A percentile compares a stretch with the other conserved stretches of the same genome.
Evolutionary conservation across 257 asterid species (phyloP).

Genomic region (Sherardia arvensis): DNA sequence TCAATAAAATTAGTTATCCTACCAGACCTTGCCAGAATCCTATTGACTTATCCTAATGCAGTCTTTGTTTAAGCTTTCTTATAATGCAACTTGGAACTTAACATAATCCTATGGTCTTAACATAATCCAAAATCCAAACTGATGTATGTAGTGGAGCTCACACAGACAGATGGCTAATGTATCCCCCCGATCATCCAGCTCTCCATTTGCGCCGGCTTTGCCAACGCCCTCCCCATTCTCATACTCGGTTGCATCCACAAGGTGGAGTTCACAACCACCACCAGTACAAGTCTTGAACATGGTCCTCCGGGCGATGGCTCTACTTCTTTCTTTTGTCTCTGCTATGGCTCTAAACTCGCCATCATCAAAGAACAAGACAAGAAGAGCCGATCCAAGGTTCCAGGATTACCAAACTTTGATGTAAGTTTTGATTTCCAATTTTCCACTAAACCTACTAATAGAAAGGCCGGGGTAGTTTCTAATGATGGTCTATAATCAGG

Average conservation of each 20-base stretch:
- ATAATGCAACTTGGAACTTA: background rate
- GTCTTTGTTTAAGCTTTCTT: background rate
- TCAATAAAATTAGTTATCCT: background rate
- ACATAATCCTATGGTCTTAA: background rate
- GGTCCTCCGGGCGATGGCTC: conserved; percentile 30
- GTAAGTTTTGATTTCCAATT: conserved; percentile 20
- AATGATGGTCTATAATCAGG: conserved; percentile 23
- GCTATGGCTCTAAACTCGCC: conserved; percentile 35
- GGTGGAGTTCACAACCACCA: conserved; percentile 37
- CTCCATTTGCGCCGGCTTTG: conserved; percentile 28
- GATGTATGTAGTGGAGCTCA: no score
- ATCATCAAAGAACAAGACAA: conserved; percentile 16
- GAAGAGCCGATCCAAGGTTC: conserved; percentile 15
- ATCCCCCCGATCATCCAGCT: conserved; percentile 21
- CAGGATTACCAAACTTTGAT: conserved; percentile 20
- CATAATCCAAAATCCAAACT: no score
- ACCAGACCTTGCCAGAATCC: conserved; percentile 6
- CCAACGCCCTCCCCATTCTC: conserved; percentile 51
- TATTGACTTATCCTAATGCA: background rate
- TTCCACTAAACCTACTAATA: background rate
- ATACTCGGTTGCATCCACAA: conserved; percentile 33
- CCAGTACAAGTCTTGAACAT: conserved; percentile 24
- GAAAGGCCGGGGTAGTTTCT: background rate
- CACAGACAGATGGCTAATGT: conserved; percentile 17
- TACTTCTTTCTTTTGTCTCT: conserved; percentile 31